phyloP scores from a whole-genome alignment of 768 basidiomycete genomes.

The Boletus speciosus region DNA sequence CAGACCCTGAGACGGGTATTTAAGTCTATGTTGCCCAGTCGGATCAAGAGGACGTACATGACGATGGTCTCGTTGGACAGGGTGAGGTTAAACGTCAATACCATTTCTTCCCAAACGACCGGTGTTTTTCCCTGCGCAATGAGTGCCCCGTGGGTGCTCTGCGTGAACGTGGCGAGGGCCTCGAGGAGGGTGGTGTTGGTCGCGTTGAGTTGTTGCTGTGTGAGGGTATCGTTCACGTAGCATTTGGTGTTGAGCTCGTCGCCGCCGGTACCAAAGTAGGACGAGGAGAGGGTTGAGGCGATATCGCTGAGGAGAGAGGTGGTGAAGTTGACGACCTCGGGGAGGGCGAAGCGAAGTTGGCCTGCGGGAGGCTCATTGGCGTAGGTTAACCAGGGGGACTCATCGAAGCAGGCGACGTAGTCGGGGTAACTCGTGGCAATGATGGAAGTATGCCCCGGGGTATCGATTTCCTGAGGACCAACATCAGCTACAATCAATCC shows the following conservation, averaged over 20 bases:
- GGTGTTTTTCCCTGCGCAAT: slow-evolving; percentile 61
- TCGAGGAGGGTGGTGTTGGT: too few species aligned
- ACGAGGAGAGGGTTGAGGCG: slow-evolving; percentile 50
- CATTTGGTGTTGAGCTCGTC: too few species aligned
- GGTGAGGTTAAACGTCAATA: slow-evolving; percentile 32
- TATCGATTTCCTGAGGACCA: slow-evolving; percentile 67
- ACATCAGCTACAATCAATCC: neutral
- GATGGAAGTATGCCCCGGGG: slow-evolving; percentile 74
- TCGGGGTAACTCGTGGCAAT: slow-evolving; percentile 69
- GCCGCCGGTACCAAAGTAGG: slow-evolving; percentile 40
- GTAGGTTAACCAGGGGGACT: slow-evolving; percentile 55
- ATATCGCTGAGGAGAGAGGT: slow-evolving; percentile 49
- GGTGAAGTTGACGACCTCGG: slow-evolving; percentile 59
- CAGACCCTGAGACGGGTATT: slow-evolving; percentile 35
- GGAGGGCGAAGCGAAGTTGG: slow-evolving; percentile 69
- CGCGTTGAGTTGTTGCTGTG: too few species aligned
- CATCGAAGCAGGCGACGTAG: slow-evolving; percentile 61
- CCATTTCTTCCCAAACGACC: slow-evolving; percentile 78
- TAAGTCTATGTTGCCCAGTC: neutral
- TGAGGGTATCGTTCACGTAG: too few species aligned
- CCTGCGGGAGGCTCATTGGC: slow-evolving; percentile 80
- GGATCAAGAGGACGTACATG: slow-evolving; percentile 25
- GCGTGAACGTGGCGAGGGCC: slow-evolving; percentile 56
- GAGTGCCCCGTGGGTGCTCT: slow-evolving; percentile 56
- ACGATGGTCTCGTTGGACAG: slow-evolving; percentile 39